These are phyloP conservation scores for Hortiboletus flavorubellus DNA, from an alignment of 768 basidiomycete genomes.

Conservation along the genomic window DNA sequence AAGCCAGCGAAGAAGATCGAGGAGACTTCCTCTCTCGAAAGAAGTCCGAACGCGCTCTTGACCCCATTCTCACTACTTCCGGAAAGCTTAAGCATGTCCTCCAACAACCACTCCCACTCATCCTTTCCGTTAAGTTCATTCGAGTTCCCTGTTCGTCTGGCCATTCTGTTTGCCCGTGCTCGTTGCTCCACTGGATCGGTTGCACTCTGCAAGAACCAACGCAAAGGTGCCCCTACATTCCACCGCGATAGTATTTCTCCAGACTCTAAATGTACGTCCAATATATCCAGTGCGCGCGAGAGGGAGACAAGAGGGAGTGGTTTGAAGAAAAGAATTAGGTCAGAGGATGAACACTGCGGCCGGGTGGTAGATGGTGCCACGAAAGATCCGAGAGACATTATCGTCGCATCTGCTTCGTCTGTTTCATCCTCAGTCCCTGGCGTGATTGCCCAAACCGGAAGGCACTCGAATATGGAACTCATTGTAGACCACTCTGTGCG, in stretches of 20 bases:
- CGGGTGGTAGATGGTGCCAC: slow-evolving; percentile 69
- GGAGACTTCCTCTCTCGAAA: slow-evolving; percentile 67
- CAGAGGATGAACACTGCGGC: slow-evolving; percentile 54
- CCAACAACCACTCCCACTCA: slow-evolving; percentile 85
- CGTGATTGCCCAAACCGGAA: slow-evolving; percentile 82
- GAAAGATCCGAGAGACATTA: slow-evolving; percentile 75
- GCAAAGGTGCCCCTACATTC: slow-evolving; percentile 75
- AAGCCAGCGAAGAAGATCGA: slow-evolving; percentile 86
- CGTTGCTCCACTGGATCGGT: slow-evolving; percentile 65
- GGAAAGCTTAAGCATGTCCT: slow-evolving; percentile 85
- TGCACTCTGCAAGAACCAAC: slow-evolving; percentile 88
- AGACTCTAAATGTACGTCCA: slow-evolving; percentile 92
- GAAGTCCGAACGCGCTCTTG: slow-evolving; percentile 76
- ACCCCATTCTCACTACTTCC: slow-evolving; percentile 59
- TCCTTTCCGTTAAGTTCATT: slow-evolving; percentile 56
- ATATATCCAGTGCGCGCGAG: slow-evolving; percentile 81
- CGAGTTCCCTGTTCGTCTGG: slow-evolving; percentile 58
- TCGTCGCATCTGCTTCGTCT: slow-evolving; percentile 79
- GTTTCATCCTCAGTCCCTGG: slow-evolving; percentile 57
- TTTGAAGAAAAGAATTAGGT: slow-evolving; percentile 79
- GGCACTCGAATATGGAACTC: slow-evolving; percentile 92
- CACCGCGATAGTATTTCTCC: slow-evolving; percentile 91
- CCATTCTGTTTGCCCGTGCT: slow-evolving; percentile 84
- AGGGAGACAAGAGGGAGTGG: slow-evolving; percentile 72
- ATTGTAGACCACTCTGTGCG: slow-evolving; percentile 76